A percentile compares a stretch with the other conserved stretches of the same genome.
These are phyloP conservation scores for Aspergillus tubingensis DNA, from an alignment of 2,329 filamentous ascomycete genomes.

Conservation along the genomic window DNA sequence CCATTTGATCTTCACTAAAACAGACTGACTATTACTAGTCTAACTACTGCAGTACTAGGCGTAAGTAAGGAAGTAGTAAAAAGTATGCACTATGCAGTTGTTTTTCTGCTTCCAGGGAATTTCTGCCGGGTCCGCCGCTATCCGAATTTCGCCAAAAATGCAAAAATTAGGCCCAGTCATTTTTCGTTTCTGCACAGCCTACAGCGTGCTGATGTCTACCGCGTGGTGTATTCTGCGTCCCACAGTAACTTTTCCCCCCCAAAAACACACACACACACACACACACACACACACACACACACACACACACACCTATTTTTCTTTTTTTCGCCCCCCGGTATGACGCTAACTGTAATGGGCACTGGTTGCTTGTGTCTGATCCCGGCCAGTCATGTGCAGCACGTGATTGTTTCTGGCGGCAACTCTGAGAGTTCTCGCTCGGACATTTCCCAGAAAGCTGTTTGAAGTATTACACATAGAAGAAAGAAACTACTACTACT, in stretches of 20 bases:
- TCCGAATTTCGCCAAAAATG: neutral
- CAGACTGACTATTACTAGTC: no score
- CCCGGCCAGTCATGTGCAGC: conserved; percentile 7
- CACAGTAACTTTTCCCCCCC: neutral
- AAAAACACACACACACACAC: no score
- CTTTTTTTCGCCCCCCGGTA: neutral
- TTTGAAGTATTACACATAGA: neutral
- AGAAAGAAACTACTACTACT: neutral
- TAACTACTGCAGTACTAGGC: no score
- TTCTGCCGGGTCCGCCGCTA: conserved; percentile 1
- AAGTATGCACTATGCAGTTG: no score
- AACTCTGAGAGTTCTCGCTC: neutral
- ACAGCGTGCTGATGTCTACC: conserved; percentile 13
- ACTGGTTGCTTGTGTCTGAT: neutral
- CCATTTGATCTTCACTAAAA: no score
- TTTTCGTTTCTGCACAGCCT: conserved; percentile 2
- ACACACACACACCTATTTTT: no score
- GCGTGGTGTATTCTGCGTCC: conserved; percentile 6
- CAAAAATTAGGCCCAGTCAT: neutral
- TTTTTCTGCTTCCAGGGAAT: conserved; percentile 3
- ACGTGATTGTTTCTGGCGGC: conserved; percentile 9
- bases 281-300: no score
- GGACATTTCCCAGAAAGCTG: neutral
- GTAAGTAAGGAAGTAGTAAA: no score
- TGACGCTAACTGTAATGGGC: neutral